phyloP scores from a whole-genome alignment of 176 grass and related monocot species.

The Areca catechu region DNA sequence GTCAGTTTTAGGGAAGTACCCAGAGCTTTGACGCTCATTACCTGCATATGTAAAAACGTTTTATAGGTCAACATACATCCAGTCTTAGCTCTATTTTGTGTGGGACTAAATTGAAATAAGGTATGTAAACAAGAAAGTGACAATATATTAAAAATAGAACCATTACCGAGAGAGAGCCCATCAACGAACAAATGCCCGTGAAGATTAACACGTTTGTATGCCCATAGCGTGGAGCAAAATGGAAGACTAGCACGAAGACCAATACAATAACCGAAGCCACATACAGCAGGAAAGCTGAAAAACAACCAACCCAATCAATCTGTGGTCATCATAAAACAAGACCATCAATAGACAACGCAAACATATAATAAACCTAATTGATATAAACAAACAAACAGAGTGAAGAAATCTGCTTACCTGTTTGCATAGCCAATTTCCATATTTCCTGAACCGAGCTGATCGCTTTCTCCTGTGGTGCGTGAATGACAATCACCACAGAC shows the following conservation, averaged over 20 bases:
- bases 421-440: constrained; percentile 88
- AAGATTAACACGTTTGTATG: constrained; percentile 88
- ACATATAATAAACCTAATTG: background rate
- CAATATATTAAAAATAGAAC: constrained; percentile 1
- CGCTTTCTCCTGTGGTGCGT: constrained; percentile 74
- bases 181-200: constrained; percentile 92
- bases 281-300: constrained; percentile 90
- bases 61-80: no score
- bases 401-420: constrained; percentile 21
- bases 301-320: constrained; percentile 1
- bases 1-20: constrained; percentile 90
- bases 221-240: constrained; percentile 80
- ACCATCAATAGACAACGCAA: background rate
- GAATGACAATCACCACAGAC: constrained; percentile 87
- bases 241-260: constrained; percentile 78
- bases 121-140: no score
- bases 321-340: no score
- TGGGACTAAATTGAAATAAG: no score
- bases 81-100: no score
- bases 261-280: constrained; percentile 75
- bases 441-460: constrained; percentile 86
- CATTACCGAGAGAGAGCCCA: constrained; percentile 97
- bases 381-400: background rate
- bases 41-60: constrained; percentile 27
- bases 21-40: constrained; percentile 99